Evolutionary conservation across 805 yeast species (phyloP).

Genomic region (Starmerella sp.): DNA sequence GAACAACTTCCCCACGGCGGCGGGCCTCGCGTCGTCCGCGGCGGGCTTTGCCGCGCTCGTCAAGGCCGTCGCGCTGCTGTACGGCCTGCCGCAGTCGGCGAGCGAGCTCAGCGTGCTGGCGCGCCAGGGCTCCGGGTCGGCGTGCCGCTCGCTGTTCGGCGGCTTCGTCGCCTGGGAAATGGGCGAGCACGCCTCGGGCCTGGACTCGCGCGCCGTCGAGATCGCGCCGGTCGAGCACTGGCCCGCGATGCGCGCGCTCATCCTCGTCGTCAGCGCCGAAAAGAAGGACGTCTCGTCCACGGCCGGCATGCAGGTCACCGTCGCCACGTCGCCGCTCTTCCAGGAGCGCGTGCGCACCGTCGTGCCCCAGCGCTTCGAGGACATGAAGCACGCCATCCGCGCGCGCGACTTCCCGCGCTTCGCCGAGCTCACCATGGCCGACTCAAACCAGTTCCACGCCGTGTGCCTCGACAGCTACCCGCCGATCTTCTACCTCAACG

Average conservation of each 20-base stretch:
- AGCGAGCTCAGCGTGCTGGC: slow-evolving; percentile 88
- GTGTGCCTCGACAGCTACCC: slow-evolving; percentile 94
- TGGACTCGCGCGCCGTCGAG: slow-evolving; percentile 88
- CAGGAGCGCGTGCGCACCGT: slow-evolving; percentile 64
- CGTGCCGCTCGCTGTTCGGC: slow-evolving; percentile 93
- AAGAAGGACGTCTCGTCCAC: slow-evolving; percentile 94
- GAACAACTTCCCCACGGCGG: slow-evolving; percentile 98
- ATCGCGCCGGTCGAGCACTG: slow-evolving; percentile 76
- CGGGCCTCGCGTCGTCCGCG: slow-evolving; percentile 95
- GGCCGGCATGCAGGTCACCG: slow-evolving; percentile 93
- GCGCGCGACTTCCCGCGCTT: slow-evolving; percentile 67
- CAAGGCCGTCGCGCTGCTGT: slow-evolving; percentile 73
- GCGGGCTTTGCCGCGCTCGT: slow-evolving; percentile 98
- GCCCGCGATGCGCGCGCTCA: slow-evolving; percentile 88
- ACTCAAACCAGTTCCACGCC: slow-evolving; percentile 95
- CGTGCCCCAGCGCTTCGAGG: slow-evolving; percentile 74
- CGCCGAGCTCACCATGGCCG: slow-evolving; percentile 89
- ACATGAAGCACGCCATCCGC: slow-evolving; percentile 68
- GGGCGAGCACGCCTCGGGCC: slow-evolving; percentile 70
- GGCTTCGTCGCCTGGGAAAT: slow-evolving; percentile 99
- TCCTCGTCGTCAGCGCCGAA: slow-evolving; percentile 82
- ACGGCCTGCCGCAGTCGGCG: slow-evolving; percentile 69
- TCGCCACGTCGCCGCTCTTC: slow-evolving; percentile 76
- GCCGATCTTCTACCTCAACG: slow-evolving; percentile 89
- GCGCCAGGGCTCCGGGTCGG: slow-evolving; percentile 96